Conservation (phyloP, 2,329 filamentous ascomycete genomes). For the Fusarium tanahbumbuense region DNA sequence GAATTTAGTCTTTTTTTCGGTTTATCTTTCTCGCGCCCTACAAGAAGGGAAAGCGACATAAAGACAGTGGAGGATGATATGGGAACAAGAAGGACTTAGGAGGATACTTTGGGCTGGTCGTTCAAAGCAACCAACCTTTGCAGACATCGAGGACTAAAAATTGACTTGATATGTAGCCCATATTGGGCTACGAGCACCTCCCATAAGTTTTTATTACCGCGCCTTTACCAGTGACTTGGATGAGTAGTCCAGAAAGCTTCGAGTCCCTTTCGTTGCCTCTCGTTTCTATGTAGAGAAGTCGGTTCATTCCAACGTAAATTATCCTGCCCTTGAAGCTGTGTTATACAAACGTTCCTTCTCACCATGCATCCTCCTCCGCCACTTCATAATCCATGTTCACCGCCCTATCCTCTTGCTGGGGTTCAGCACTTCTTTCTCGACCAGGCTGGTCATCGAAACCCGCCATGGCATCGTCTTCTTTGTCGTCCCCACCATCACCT, state of each 20-base stretch:
- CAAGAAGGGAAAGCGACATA: conserved; percentile 10
- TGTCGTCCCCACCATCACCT: conserved; percentile 36
- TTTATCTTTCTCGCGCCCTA: conserved; percentile 2
- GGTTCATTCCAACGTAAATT: not conserved
- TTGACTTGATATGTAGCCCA: conserved; percentile 34
- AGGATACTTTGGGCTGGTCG: conserved; percentile 5
- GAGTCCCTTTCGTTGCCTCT: not conserved
- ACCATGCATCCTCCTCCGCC: conserved; percentile 63
- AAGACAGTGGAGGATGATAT: conserved; percentile 10
- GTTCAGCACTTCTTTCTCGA: conserved; percentile 25
- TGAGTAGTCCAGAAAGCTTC: conserved; percentile 2
- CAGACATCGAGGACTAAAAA: conserved; percentile 18
- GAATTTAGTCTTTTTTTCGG: conserved; percentile 27
- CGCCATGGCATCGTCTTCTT: conserved; percentile 45
- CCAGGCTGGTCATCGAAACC: conserved; percentile 38
- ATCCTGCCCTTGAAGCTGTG: not conserved
- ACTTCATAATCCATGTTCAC: conserved; percentile 66
- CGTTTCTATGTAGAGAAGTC: not conserved
- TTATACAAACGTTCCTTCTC: conserved; percentile 23
- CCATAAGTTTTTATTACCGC: not conserved
- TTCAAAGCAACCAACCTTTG: conserved; percentile 1
- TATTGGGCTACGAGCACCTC: conserved; percentile 28
- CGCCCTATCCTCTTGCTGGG: conserved; percentile 48
- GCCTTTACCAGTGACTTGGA: not conserved
- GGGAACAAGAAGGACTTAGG: not conserved